These are phyloP conservation scores for Globisporangium solare DNA, from an alignment of 352 stramenopile genomes.

Conservation along the genomic window DNA sequence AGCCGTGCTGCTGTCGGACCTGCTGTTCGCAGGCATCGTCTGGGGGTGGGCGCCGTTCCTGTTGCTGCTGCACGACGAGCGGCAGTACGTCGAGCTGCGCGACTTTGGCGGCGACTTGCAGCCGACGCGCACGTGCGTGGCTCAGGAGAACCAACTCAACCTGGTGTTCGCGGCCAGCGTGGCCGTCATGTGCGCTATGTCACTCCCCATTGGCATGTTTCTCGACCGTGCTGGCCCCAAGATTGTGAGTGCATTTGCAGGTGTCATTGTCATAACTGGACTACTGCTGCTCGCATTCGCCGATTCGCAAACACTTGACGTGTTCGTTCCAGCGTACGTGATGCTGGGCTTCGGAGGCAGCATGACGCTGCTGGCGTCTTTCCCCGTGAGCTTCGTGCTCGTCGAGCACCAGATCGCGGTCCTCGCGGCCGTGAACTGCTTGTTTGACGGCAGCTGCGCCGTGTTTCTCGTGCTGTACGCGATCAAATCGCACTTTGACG, in stretches of 20 bases:
- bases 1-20: slow-evolving; percentile 61
- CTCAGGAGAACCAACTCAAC: slow-evolving; percentile 79
- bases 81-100: slow-evolving; percentile 78
- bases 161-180: slow-evolving; percentile 80
- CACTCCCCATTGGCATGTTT: slow-evolving; percentile 78
- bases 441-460: slow-evolving; percentile 72
- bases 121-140: slow-evolving; percentile 33
- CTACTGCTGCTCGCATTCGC: slow-evolving; percentile 69
- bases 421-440: slow-evolving; percentile 68
- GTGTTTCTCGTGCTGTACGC: slow-evolving; percentile 69
- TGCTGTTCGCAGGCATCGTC: slow-evolving; percentile 78
- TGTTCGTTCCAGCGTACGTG: slow-evolving; percentile 68
- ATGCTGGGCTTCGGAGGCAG: slow-evolving; percentile 64
- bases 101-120: slow-evolving; percentile 19
- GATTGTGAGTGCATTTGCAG: slow-evolving; percentile 40
- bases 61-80: slow-evolving; percentile 75
- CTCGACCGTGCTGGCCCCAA: slow-evolving; percentile 67
- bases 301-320: slow-evolving; percentile 68
- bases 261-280: slow-evolving; percentile 58
- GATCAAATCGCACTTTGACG: slow-evolving; percentile 39
- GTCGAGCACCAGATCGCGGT: slow-evolving; percentile 71
- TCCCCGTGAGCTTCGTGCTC: slow-evolving; percentile 66
- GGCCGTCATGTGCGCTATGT: slow-evolving; percentile 67
- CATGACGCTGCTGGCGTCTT: slow-evolving; percentile 81
- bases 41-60: slow-evolving; percentile 86